phyloP scores from a whole-genome alignment of 2,329 filamentous ascomycete species.

The Claviceps arundinis region DNA sequence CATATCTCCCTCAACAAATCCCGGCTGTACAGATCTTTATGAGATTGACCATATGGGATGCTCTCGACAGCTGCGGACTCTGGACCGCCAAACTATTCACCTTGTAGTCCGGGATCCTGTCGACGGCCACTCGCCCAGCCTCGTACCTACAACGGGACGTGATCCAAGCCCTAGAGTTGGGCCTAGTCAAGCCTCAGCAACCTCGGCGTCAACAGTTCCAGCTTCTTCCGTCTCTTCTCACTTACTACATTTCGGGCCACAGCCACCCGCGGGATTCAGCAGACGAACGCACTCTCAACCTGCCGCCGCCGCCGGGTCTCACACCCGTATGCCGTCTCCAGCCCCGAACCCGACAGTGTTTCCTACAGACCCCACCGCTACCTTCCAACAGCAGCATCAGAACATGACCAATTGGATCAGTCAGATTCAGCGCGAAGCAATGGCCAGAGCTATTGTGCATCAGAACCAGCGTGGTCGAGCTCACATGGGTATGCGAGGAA shows the following conservation, averaged over 20 bases:
- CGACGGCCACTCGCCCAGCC: slow-evolving; percentile 17
- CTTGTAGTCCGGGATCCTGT: slow-evolving; percentile 33
- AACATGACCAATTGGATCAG: slow-evolving; percentile 31
- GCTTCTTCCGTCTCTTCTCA: slow-evolving; percentile 5
- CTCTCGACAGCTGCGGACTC: slow-evolving; percentile 24
- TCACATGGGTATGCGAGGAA: slow-evolving; percentile 26
- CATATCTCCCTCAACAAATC: not conserved
- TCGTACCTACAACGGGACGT: slow-evolving; percentile 11
- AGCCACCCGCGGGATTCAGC: slow-evolving; percentile 15
- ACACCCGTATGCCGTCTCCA: slow-evolving; percentile 20
- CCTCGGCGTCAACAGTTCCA: slow-evolving; percentile 1
- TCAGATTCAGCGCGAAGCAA: slow-evolving; percentile 33
- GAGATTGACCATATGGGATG: slow-evolving; percentile 5
- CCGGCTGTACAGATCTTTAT: not conserved
- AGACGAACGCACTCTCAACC: slow-evolving; percentile 18
- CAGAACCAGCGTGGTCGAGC: slow-evolving; percentile 31
- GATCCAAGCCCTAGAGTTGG: slow-evolving; percentile 14
- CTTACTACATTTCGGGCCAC: slow-evolving; percentile 13
- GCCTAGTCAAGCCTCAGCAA: not conserved
- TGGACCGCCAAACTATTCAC: slow-evolving; percentile 38
- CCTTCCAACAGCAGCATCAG: slow-evolving; percentile 26
- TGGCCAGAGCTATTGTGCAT: slow-evolving; percentile 25
- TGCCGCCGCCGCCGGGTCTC: slow-evolving; percentile 14
- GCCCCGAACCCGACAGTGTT: slow-evolving; percentile 6
- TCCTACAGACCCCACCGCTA: slow-evolving; percentile 17